Evolutionary conservation across 768 basidiomycete genomes (phyloP), one percentile per base, ranked within the genome.

Genomic region (Boletus rubescentipes): DNA sequence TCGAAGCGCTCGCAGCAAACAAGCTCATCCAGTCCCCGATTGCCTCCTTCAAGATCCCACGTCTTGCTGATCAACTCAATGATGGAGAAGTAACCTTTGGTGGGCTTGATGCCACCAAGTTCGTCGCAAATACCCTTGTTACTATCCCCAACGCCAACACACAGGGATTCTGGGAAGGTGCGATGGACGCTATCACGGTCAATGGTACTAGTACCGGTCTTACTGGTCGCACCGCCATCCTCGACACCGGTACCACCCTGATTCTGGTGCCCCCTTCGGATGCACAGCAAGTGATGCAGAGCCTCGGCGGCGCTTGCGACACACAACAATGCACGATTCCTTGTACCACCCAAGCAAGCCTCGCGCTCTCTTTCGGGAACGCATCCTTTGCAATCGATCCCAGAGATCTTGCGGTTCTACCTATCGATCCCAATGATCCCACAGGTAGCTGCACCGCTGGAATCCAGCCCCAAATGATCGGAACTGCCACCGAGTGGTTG

Each of bases 11-110:
- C 31, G 84, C 82, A 2, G 56, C 73, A 20, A 73, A 73, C 7
- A 83, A 83, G 31, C 72, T 82, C 48, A 84, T 93, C 51, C 57
- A 72, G 29, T 75, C 79, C 8, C 78, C 89, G 2, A 86, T 93
- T 64, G 80, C 83, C 10, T 89, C 89, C 9, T 92, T 81, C 80
- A 92, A 89, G 73, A 83, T 95, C 51, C 78, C 89, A 3, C 87
- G 92, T 53, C 72, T 86, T 32, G 76, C 80, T 9, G 90, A 93
- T 65, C 72, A 78, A 61, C 66, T 71, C 18, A 73, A 79, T 51
- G 87, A 91, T 60, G 91, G 91, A 46, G 79, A 91, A 71, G 79
- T 93, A 54, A 91, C 91, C 9, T 89, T 94, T 58, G 92, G 91
- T 32, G 86, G 79, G 12, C 77, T 91, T 32, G 89, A 93, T 70